These are phyloP conservation scores for Neodidymelliopsis sp. DNA, from an alignment of 2,329 filamentous ascomycete genomes.

Conservation along the genomic window DNA sequence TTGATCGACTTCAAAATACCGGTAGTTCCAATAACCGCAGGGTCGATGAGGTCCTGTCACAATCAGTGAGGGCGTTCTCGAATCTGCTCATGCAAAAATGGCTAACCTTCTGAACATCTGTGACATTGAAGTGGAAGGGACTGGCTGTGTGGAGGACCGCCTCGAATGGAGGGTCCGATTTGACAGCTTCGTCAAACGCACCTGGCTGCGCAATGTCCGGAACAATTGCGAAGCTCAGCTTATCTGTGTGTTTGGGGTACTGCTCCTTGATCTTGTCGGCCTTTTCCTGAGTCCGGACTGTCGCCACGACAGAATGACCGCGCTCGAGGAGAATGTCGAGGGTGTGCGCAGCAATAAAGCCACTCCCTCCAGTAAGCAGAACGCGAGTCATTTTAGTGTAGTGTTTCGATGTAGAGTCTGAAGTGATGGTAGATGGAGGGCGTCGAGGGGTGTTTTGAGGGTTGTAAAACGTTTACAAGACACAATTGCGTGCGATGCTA, in stretches of 20 bases:
- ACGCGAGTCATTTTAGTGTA: conserved; percentile 47
- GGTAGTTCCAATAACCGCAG: conserved; percentile 69
- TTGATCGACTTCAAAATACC: conserved; percentile 69
- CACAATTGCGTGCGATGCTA: conserved; percentile 10
- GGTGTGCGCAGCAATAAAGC: conserved; percentile 72
- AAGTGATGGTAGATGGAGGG: neutral
- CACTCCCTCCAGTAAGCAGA: conserved; percentile 61
- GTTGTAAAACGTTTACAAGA: neutral
- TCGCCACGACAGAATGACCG: conserved; percentile 68
- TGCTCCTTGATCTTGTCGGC: conserved; percentile 66
- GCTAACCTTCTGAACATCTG: conserved; percentile 69
- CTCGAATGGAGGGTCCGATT: conserved; percentile 71
- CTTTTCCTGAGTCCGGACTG: conserved; percentile 68
- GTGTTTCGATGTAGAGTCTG: neutral
- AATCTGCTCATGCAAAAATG: neutral
- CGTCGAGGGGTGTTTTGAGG: neutral
- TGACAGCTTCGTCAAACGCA: conserved; percentile 70
- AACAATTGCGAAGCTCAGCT: conserved; percentile 71
- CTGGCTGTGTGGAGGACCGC: conserved; percentile 62
- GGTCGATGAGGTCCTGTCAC: conserved; percentile 61
- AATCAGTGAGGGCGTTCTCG: conserved; percentile 19
- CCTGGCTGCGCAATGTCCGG: conserved; percentile 73
- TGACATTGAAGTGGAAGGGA: conserved; percentile 77
- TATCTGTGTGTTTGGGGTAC: conserved; percentile 57
- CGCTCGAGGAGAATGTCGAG: conserved; percentile 65